phyloP scores from a whole-genome alignment of 805 yeast genomes.

The Yarrowia deformans region DNA sequence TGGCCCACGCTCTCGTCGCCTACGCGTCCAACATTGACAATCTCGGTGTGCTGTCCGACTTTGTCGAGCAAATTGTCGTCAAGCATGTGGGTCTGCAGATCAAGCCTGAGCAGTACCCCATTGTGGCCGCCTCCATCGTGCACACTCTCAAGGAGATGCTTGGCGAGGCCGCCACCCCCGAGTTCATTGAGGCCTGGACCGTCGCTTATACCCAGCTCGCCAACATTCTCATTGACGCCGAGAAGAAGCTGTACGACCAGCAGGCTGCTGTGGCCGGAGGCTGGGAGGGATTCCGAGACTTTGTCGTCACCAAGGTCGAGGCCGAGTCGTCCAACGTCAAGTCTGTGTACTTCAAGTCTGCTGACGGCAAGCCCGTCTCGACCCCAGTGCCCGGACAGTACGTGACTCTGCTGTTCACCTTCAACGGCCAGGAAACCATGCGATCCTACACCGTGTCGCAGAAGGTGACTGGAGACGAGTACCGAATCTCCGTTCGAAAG shows the following conservation, averaged over 20 bases:
- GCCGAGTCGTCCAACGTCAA: constrained; percentile 58
- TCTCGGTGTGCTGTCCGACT: constrained; percentile 59
- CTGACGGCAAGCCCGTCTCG: constrained; percentile 51
- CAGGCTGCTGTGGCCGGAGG: constrained; percentile 51
- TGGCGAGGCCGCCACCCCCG: constrained; percentile 67
- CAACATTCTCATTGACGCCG: constrained; percentile 63
- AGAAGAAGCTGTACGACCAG: constrained; percentile 56
- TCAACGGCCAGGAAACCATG: constrained; percentile 54
- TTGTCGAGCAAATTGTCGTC: constrained; percentile 65
- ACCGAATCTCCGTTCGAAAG: constrained; percentile 66
- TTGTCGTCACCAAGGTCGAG: constrained; percentile 55
- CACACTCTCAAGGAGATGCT: constrained; percentile 61
- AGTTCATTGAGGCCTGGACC: constrained; percentile 68
- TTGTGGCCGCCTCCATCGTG: constrained; percentile 67
- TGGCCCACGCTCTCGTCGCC: constrained; percentile 66
- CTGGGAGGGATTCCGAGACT: constrained; percentile 68
- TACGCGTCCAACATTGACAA: constrained; percentile 72
- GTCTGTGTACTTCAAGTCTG: constrained; percentile 60
- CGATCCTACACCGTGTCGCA: constrained; percentile 67
- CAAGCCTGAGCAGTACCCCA: constrained; percentile 68
- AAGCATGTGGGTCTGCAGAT: constrained; percentile 73
- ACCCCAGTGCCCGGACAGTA: constrained; percentile 57
- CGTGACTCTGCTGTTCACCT: constrained; percentile 51
- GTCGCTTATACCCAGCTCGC: constrained; percentile 72
- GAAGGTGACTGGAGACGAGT: constrained; percentile 50